Evolutionary conservation across 2,329 filamentous ascomycete genomes (phyloP).

Genomic region (Penicillium digitatum): DNA sequence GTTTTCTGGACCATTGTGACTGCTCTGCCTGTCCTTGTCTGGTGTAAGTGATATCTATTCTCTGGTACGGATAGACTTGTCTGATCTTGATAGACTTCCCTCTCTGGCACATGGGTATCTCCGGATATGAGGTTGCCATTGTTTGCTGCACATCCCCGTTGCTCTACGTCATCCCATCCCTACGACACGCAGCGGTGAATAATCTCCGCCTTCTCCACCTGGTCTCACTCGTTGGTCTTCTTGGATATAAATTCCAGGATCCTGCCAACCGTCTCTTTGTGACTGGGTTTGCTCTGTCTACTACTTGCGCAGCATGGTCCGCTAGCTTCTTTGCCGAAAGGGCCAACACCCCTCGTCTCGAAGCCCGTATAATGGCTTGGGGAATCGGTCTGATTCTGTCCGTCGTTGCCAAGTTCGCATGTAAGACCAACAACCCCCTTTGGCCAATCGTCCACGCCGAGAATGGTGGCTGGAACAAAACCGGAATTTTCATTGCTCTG

Average conservation of each 20-base stretch:
- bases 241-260: constrained; percentile 70
- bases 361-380: constrained; percentile 77
- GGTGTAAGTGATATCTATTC: constrained; percentile 64
- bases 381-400: constrained; percentile 78
- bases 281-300: constrained; percentile 74
- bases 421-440: constrained; percentile 90
- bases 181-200: constrained; percentile 65
- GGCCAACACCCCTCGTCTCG: constrained; percentile 67
- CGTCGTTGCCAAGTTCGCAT: constrained; percentile 85
- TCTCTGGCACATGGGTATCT: constrained; percentile 98
- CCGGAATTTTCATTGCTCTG: constrained; percentile 70
- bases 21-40: constrained; percentile 80
- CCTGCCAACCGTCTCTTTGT: constrained; percentile 74
- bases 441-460: constrained; percentile 89
- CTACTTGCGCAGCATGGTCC: constrained; percentile 78
- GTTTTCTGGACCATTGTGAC: constrained; percentile 95
- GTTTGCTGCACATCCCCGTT: constrained; percentile 79
- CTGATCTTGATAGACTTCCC: constrained; percentile 67
- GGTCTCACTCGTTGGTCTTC: constrained; percentile 70
- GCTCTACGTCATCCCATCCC: constrained; percentile 64
- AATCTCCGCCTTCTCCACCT: constrained; percentile 71
- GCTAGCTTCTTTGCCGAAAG: constrained; percentile 77
- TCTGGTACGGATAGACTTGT: neutral
- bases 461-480: constrained; percentile 90
- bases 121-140: constrained; percentile 86